Conservation (phyloP, 768 basidiomycete species). For the Boletus rufocinnamomeus region DNA sequence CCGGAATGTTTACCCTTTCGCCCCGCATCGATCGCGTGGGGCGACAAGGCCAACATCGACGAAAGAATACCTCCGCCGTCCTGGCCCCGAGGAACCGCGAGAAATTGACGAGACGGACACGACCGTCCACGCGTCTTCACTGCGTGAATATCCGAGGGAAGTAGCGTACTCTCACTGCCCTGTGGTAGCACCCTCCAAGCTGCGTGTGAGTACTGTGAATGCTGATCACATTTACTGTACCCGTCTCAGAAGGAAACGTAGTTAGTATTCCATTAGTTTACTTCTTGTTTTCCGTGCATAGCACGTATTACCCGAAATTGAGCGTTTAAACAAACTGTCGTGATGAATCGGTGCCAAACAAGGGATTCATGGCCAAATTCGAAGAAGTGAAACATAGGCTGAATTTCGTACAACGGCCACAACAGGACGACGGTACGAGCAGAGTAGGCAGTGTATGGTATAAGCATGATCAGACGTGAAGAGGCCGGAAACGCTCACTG, state of each 20-base stretch:
- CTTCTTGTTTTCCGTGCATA: background rate
- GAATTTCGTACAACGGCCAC: no score
- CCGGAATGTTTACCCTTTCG: background rate
- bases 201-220: background rate
- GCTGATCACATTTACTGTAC: background rate
- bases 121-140: background rate
- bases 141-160: no score
- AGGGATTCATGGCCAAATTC: no score
- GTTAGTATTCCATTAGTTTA: background rate
- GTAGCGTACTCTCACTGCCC: background rate
- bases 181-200: background rate
- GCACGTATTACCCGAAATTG: no score
- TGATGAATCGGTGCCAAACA: no score
- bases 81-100: background rate
- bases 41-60: background rate
- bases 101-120: background rate
- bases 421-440: no score
- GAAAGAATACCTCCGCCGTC: background rate
- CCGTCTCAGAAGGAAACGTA: no score
- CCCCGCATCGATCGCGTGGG: background rate
- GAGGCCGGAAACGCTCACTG: no score
- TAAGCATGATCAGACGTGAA: no score
- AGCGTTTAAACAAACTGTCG: no score
- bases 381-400: no score
- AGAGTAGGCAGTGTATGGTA: no score